Evolutionary conservation across 2,329 filamentous ascomycete species (phyloP).

Genomic region (Cladophialophora exuberans): DNA sequence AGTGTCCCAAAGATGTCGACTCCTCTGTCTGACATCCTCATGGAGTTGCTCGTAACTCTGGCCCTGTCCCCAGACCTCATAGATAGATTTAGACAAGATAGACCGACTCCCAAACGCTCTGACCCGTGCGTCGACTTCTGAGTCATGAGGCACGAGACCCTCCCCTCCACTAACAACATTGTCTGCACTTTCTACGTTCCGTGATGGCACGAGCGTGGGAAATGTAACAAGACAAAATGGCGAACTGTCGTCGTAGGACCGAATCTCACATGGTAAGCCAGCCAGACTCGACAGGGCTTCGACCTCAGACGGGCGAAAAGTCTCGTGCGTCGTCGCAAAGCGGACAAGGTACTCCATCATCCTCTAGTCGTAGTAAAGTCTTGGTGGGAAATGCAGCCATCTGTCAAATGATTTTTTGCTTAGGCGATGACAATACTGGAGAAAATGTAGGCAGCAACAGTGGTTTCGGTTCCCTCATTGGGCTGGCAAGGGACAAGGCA

Average conservation of each 20-base stretch:
- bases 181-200: neutral
- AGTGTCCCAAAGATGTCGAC: constrained; percentile 65
- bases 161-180: too few relatives aligned
- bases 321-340: constrained; percentile 86
- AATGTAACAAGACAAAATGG: constrained; percentile 82
- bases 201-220: neutral
- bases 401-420: too few relatives aligned
- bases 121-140: constrained; percentile 64
- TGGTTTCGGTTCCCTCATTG: too few relatives aligned
- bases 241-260: constrained; percentile 75
- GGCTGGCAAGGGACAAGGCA: too few relatives aligned
- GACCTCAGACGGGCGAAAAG: constrained; percentile 85
- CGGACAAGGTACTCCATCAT: constrained; percentile 79
- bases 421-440: too few relatives aligned
- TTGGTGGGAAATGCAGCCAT: neutral
- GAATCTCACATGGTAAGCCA: constrained; percentile 68
- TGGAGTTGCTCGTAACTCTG: constrained; percentile 68
- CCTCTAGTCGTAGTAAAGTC: neutral
- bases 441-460: too few relatives aligned
- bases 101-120: constrained; percentile 71
- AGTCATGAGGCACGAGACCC: constrained; percentile 19
- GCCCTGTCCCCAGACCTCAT: constrained; percentile 85
- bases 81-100: constrained; percentile 79
- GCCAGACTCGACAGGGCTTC: constrained; percentile 70
- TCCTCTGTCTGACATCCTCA: constrained; percentile 61